Evolutionary conservation across 345 rosid species (phyloP).

Genomic region (Pistacia vera): DNA sequence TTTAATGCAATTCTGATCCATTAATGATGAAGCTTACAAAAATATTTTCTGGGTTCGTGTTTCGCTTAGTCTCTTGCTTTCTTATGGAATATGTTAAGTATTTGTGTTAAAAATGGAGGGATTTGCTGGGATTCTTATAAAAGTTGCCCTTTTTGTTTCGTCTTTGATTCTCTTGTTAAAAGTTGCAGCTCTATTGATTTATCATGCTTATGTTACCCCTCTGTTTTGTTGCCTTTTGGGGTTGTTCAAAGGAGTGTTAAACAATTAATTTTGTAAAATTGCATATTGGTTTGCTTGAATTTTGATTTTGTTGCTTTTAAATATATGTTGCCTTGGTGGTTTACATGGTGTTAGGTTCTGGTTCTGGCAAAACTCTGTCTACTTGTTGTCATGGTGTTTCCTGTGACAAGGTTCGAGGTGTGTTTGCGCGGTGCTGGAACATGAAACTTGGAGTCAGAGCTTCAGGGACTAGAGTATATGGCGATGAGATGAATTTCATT

Average conservation of each 20-base stretch:
- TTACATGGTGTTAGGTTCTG: slow-evolving; percentile 33
- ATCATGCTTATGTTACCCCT: background rate
- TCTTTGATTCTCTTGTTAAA: no score
- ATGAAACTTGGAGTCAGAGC: slow-evolving; percentile 23
- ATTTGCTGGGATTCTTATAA: no score
- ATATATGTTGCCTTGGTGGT: slow-evolving; percentile 5
- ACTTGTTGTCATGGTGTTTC: slow-evolving; percentile 22
- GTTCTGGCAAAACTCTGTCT: slow-evolving; percentile 30
- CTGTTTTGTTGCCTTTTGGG: background rate
- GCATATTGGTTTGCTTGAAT: background rate
- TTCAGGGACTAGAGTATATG: slow-evolving; percentile 33
- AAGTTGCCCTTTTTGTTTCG: no score
- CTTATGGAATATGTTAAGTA: background rate
- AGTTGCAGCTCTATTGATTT: background rate
- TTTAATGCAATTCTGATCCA: background rate
- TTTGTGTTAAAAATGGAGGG: background rate
- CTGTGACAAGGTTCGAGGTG: slow-evolving; percentile 26
- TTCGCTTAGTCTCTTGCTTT: background rate
- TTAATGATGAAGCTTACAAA: background rate
- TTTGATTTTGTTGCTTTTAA: slow-evolving; percentile 7
- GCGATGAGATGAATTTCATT: slow-evolving; percentile 20
- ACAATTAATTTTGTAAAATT: background rate
- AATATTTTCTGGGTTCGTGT: background rate
- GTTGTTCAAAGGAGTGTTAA: background rate
- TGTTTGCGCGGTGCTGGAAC: slow-evolving; percentile 34